Conservation (phyloP, 257 asterid genomes). For the Fraxinus anomala region DNA sequence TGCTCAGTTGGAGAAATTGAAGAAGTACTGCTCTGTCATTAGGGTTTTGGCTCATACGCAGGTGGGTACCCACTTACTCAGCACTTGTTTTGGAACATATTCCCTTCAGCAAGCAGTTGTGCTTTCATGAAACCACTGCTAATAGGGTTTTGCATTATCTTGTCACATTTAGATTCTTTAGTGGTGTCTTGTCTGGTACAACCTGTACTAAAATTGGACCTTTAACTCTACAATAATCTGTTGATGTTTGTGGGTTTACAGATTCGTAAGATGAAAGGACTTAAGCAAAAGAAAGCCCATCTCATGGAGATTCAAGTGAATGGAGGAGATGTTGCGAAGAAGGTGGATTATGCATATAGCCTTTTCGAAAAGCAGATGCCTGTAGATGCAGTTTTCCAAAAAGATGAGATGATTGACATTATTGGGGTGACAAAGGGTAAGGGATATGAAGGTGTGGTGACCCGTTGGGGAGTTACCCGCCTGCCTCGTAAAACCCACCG, state of each 20-base stretch:
- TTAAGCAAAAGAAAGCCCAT: slow-evolving; percentile 85
- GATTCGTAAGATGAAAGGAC: slow-evolving; percentile 80
- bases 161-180: background rate
- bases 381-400: slow-evolving; percentile 78
- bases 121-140: background rate
- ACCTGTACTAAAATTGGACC: background rate
- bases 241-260: slow-evolving; percentile 25
- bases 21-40: slow-evolving; percentile 66
- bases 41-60: slow-evolving; percentile 82
- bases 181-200: background rate
- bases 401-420: slow-evolving; percentile 78
- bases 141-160: background rate
- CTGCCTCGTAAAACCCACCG: slow-evolving; percentile 89
- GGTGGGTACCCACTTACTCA: slow-evolving; percentile 34
- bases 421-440: slow-evolving; percentile 59
- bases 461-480: slow-evolving; percentile 96
- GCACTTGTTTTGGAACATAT: background rate
- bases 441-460: slow-evolving; percentile 84
- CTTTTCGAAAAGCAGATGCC: slow-evolving; percentile 85
- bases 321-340: slow-evolving; percentile 68
- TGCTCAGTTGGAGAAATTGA: slow-evolving; percentile 67
- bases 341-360: slow-evolving; percentile 74
- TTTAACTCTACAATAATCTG: background rate
- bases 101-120: background rate
- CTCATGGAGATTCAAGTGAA: slow-evolving; percentile 86